These are phyloP conservation scores for Brettanomyces custersianus DNA, from an alignment of 805 yeast genomes.

Conservation along the genomic window DNA sequence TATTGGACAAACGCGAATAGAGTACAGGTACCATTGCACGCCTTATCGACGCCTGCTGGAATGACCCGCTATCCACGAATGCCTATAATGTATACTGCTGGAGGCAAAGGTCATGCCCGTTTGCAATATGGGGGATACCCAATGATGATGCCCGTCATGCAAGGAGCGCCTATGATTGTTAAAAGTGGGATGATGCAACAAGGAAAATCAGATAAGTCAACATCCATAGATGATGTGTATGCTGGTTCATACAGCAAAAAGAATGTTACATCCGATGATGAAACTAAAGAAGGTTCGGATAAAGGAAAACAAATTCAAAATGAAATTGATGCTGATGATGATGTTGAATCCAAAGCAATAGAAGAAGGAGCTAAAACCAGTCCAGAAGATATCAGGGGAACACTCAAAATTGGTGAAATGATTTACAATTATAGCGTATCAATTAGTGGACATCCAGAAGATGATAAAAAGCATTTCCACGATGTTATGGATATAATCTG, in stretches of 20 bases:
- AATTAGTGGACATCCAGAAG: conserved; percentile 5
- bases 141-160: background rate
- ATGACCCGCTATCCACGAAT: background rate
- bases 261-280: conserved; percentile 1
- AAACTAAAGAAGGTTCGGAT: conserved; percentile 7
- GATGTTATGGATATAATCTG: conserved; percentile 15
- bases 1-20: background rate
- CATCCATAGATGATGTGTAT: conserved; percentile 1
- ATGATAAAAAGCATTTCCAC: conserved; percentile 13
- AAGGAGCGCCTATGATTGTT: background rate
- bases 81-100: background rate
- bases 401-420: conserved; percentile 12
- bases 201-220: background rate
- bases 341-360: conserved; percentile 15
- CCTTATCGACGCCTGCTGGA: background rate
- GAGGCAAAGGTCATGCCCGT: background rate
- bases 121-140: background rate
- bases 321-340: conserved; percentile 8
- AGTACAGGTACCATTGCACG: background rate
- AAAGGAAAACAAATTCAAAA: conserved; percentile 3
- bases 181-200: background rate
- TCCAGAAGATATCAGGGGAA: conserved; percentile 10
- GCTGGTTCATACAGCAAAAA: background rate
- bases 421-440: conserved; percentile 13
- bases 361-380: conserved; percentile 15